Percentiles rank a stretch among this genome's conserved stretches.
Conservation (phyloP, 768 basidiomycete species). For the Udeniomyces megalosporus region DNA sequence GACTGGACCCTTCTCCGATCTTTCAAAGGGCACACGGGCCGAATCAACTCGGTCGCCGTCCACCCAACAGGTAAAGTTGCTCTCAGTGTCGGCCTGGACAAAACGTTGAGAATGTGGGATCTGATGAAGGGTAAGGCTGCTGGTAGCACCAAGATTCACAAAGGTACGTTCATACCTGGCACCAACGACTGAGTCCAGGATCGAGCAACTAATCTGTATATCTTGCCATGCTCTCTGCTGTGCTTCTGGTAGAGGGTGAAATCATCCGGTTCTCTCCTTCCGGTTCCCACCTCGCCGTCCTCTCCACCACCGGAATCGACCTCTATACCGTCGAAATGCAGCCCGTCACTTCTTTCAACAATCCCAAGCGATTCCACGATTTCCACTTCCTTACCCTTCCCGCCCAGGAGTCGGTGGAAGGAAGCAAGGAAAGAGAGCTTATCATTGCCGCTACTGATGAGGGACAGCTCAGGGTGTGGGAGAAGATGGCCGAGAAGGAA, state of each 20-base stretch:
- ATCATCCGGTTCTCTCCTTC: conserved; percentile 71
- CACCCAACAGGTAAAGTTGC: conserved; percentile 88
- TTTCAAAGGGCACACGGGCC: conserved; percentile 83
- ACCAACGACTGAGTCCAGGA: background rate
- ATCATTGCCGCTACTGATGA: conserved; percentile 79
- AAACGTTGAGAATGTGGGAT: conserved; percentile 93
- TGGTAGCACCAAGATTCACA: conserved; percentile 75
- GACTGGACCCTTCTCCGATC: conserved; percentile 83
- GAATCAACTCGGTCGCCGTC: conserved; percentile 74
- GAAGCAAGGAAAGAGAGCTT: conserved; percentile 35
- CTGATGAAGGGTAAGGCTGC: conserved; percentile 83
- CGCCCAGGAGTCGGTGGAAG: conserved; percentile 27
- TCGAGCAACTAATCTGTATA: background rate
- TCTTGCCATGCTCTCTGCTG: background rate
- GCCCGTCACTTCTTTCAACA: conserved; percentile 52
- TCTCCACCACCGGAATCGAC: conserved; percentile 57
- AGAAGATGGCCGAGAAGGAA: conserved; percentile 30
- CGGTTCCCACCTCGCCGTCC: conserved; percentile 65
- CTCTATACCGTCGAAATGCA: conserved; percentile 71
- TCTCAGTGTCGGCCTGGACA: conserved; percentile 77
- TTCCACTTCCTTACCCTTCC: conserved; percentile 54
- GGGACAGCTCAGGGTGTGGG: conserved; percentile 49
- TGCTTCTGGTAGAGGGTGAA: conserved; percentile 55
- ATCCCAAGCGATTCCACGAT: conserved; percentile 72
- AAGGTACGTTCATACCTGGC: conserved; percentile 40